Percentiles rank a stretch among this genome's conserved stretches.
Conservation (phyloP, 257 asterid species). For the Orobanche coerulescens region DNA sequence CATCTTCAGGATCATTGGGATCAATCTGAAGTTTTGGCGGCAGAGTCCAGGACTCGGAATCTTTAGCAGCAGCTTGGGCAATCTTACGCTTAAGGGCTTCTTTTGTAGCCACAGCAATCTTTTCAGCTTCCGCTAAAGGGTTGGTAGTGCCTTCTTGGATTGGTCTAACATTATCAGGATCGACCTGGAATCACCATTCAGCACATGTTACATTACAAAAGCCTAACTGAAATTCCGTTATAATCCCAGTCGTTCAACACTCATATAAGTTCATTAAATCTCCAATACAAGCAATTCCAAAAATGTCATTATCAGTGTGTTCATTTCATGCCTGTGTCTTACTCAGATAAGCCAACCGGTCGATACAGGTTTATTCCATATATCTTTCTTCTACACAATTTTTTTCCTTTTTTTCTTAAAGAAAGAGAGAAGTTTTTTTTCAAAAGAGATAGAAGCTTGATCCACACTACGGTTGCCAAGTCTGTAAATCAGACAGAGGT, state of each 20-base stretch:
- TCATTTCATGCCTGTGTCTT: not conserved
- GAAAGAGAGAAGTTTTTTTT: not conserved
- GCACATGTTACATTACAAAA: not conserved
- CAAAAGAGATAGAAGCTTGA: not conserved
- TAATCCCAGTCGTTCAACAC: conserved; percentile 4
- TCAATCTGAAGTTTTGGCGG: conserved; percentile 85
- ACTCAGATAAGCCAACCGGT: not conserved
- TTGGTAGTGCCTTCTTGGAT: conserved; percentile 51
- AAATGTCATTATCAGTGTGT: not conserved
- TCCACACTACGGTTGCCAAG: too few species aligned
- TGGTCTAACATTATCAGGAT: conserved; percentile 77
- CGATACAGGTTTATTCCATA: not conserved
- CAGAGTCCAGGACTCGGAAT: conserved; percentile 55
- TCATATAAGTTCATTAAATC: not conserved
- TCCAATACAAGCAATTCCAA: not conserved
- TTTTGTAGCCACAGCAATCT: conserved; percentile 80
- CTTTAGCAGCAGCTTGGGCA: conserved; percentile 76
- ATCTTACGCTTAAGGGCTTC: conserved; percentile 93
- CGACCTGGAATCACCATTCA: conserved; percentile 58
- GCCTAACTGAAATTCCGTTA: not conserved
- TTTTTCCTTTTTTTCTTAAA: not conserved
- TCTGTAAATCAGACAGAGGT: too few species aligned
- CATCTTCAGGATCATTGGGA: conserved; percentile 93
- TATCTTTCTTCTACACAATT: not conserved
- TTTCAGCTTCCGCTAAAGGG: conserved; percentile 88